phyloP scores from a whole-genome alignment of 2,329 filamentous ascomycete genomes.

The Neonectria magnoliae region DNA sequence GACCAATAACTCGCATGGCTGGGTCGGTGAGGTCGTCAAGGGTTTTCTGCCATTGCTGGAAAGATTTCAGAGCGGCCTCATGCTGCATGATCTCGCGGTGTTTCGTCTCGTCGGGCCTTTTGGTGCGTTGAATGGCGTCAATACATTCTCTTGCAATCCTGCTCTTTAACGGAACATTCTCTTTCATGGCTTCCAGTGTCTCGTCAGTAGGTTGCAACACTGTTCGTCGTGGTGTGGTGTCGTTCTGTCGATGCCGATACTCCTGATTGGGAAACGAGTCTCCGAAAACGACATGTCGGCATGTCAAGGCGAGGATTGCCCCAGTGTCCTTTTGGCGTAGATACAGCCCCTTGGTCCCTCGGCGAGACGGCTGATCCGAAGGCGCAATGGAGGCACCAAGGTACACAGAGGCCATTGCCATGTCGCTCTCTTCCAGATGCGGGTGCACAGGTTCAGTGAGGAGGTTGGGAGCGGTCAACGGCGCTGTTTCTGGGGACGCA shows the following conservation, averaged over 20 bases:
- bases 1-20: slow-evolving; percentile 6
- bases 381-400: slow-evolving; percentile 2
- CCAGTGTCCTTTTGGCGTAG: slow-evolving; percentile 1
- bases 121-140: background rate
- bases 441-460: background rate
- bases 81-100: background rate
- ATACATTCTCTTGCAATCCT: background rate
- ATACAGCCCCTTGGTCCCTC: slow-evolving; percentile 22
- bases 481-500: background rate
- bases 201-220: slow-evolving; percentile 17
- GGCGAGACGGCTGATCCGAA: background rate
- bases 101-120: background rate
- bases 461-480: background rate
- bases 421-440: background rate
- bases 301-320: slow-evolving; percentile 7
- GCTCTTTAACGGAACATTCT: too few relatives aligned
- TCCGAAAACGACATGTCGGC: slow-evolving; percentile 18
- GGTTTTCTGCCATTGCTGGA: background rate
- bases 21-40: background rate
- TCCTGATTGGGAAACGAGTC: background rate
- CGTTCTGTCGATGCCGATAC: background rate
- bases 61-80: background rate
- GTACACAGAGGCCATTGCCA: background rate
- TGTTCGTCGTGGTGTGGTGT: background rate
- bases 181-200: background rate